Percentiles rank a stretch among this genome's conserved stretches.
These are phyloP conservation scores for Coprinopsis cinerea DNA, from an alignment of 768 basidiomycete species.

Conservation along the genomic window DNA sequence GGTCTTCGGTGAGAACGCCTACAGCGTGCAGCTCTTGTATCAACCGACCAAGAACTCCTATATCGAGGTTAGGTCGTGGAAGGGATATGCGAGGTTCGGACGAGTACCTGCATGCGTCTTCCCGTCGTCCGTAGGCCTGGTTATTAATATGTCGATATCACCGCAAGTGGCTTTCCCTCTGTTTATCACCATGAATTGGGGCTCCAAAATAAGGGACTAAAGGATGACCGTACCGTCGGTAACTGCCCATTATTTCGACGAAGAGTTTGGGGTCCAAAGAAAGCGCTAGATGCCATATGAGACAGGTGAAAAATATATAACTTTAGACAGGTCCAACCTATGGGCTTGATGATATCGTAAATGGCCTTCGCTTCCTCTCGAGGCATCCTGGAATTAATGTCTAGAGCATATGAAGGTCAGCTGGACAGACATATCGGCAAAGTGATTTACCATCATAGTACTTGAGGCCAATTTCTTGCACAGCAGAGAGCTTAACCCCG, in stretches of 20 bases:
- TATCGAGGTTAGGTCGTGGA: conserved; percentile 2
- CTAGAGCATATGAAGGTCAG: conserved; percentile 26
- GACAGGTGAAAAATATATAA: conserved; percentile 1
- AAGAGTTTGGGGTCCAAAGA: conserved; percentile 63
- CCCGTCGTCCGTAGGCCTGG: conserved; percentile 67
- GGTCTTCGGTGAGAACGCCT: conserved; percentile 74
- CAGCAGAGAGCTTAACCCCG: conserved; percentile 53
- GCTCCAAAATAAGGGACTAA: not conserved
- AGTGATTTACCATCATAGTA: conserved; percentile 58
- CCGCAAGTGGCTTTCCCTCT: conserved; percentile 82
- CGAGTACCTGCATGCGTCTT: conserved; percentile 67
- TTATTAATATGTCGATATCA: conserved; percentile 89
- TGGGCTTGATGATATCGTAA: conserved; percentile 64
- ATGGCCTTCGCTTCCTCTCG: conserved; percentile 71
- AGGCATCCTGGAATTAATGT: conserved; percentile 84
- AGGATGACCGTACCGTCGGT: conserved; percentile 47
- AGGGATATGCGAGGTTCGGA: no score
- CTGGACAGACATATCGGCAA: not conserved
- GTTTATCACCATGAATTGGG: conserved; percentile 4
- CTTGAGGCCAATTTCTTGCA: conserved; percentile 61
- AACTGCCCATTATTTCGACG: conserved; percentile 91
- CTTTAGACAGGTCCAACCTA: conserved; percentile 44
- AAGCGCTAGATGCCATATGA: conserved; percentile 41
- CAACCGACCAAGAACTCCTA: conserved; percentile 59
- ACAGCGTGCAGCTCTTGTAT: conserved; percentile 48